Conservation (phyloP, 306 rosid species). For the Rosa chinensis region DNA sequence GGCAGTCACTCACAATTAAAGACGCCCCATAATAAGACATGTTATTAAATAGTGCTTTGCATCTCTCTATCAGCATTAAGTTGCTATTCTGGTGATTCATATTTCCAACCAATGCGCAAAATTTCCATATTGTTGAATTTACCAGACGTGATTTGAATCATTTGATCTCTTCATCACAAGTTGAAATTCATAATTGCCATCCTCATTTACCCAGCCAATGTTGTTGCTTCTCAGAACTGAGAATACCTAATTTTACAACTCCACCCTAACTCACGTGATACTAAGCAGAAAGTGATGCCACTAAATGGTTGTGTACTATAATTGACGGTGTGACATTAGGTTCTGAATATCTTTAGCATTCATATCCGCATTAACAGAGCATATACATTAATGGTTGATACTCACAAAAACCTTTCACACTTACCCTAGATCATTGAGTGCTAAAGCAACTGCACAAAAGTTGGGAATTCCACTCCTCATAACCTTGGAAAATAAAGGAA, state of each 20-base stretch:
- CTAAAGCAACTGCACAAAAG: slow-evolving; percentile 92
- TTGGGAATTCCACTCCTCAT: slow-evolving; percentile 92
- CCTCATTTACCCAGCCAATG: background rate
- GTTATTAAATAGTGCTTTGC: background rate
- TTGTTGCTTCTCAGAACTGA: background rate
- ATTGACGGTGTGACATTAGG: background rate
- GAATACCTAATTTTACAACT: background rate
- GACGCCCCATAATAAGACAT: background rate
- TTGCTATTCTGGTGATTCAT: background rate
- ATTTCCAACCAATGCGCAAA: background rate
- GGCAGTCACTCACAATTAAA: slow-evolving; percentile 6
- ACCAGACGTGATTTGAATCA: background rate
- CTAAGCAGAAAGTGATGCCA: background rate
- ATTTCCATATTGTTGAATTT: background rate
- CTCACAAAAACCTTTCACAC: slow-evolving; percentile 28
- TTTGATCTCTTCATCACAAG: background rate
- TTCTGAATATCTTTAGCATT: background rate
- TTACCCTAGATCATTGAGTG: slow-evolving; percentile 87
- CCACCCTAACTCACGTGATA: background rate
- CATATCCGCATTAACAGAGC: slow-evolving; percentile 9
- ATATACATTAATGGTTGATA: background rate
- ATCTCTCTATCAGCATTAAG: background rate
- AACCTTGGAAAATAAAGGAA: slow-evolving; percentile 57
- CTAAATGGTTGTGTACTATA: background rate
- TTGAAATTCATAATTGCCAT: background rate